These are phyloP conservation scores for Amorphotheca resinae DNA, from an alignment of 495 filamentous ascomycete species.

Conservation along the genomic window DNA sequence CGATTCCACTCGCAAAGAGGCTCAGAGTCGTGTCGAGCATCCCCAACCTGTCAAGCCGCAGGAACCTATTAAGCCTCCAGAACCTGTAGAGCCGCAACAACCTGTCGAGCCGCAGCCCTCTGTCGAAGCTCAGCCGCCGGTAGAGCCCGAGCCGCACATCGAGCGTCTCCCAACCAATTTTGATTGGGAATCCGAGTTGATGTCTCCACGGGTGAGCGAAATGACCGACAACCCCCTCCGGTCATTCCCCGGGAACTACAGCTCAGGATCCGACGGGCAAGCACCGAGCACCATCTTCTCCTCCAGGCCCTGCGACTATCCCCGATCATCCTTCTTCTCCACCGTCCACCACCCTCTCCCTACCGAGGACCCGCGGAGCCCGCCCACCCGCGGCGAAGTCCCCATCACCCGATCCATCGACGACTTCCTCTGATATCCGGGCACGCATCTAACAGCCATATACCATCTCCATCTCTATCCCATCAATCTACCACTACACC, in stretches of 20 bases:
- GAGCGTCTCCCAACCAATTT: background rate
- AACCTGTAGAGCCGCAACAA: background rate
- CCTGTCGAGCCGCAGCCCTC: background rate
- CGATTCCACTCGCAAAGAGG: background rate
- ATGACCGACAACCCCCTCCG: constrained; percentile 41
- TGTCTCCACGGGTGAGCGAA: constrained; percentile 38
- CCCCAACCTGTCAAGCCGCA: background rate
- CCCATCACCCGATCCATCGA: constrained; percentile 58
- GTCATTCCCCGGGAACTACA: constrained; percentile 10
- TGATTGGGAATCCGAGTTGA: constrained; percentile 22
- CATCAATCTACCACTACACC: background rate
- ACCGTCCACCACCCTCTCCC: constrained; percentile 18
- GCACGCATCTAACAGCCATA: background rate
- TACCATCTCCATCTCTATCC: no score
- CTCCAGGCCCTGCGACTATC: constrained; percentile 36
- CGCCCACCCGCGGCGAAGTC: constrained; percentile 47
- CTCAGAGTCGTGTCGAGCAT: background rate
- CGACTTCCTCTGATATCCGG: constrained; percentile 26
- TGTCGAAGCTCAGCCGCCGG: background rate
- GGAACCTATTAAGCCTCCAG: background rate
- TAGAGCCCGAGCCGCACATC: background rate
- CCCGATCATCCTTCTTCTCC: constrained; percentile 32
- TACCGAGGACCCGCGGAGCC: constrained; percentile 48
- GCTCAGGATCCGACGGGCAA: constrained; percentile 2
- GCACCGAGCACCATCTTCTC: constrained; percentile 26